Evolutionary conservation across 2,329 filamentous ascomycete species (phyloP).

Genomic region (Simplicillium sp.): DNA sequence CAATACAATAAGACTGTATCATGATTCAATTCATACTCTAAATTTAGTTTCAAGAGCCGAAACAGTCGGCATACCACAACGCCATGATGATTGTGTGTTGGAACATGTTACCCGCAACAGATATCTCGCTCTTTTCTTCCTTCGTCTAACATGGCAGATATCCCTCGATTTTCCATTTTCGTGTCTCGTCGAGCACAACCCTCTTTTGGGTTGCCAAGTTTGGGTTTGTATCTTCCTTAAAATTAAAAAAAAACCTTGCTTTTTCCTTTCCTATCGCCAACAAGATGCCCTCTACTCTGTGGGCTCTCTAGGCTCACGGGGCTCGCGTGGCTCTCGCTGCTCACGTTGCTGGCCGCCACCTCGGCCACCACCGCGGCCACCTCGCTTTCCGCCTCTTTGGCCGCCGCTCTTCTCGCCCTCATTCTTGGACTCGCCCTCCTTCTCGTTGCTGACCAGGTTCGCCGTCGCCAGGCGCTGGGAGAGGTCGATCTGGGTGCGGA

Average conservation of each 20-base stretch:
- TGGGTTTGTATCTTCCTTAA: slow-evolving; percentile 4
- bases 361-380: slow-evolving; percentile 40
- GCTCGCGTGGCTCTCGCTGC: slow-evolving; percentile 28
- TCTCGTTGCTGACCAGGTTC: slow-evolving; percentile 43
- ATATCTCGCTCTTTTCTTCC: slow-evolving; percentile 14
- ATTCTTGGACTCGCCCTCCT: slow-evolving; percentile 37
- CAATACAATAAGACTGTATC: slow-evolving; percentile 12
- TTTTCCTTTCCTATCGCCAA: slow-evolving; percentile 5
- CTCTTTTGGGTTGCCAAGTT: not conserved
- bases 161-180: not conserved
- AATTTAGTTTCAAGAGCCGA: slow-evolving; percentile 19
- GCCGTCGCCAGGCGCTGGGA: slow-evolving; percentile 89
- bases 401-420: slow-evolving; percentile 35
- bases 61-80: slow-evolving; percentile 23
- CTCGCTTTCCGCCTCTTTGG: slow-evolving; percentile 38
- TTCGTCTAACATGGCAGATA: not conserved
- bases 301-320: slow-evolving; percentile 11
- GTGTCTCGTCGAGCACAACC: not conserved
- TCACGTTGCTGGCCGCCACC: slow-evolving; percentile 42
- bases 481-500: slow-evolving; percentile 96
- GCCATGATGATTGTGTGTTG: slow-evolving; percentile 23
- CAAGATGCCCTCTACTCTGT: slow-evolving; percentile 19
- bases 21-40: slow-evolving; percentile 23
- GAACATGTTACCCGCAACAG: slow-evolving; percentile 21
- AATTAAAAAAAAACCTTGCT: too few relatives aligned